Evolutionary conservation across 345 rosid genomes (phyloP).

Genomic region (Melaleuca quinquenervia): DNA sequence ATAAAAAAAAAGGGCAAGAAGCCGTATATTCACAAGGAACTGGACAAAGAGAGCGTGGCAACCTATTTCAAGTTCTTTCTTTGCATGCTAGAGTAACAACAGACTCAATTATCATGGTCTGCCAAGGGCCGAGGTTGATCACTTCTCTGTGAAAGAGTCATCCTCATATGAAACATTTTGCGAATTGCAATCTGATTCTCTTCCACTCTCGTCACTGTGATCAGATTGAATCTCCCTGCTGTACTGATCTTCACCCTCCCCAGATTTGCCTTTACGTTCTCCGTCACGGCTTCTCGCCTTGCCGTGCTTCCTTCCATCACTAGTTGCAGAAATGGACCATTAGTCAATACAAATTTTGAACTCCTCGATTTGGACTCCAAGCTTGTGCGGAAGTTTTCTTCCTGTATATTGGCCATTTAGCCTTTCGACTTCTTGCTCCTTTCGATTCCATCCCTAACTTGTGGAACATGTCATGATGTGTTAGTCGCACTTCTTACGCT

Average conservation of each 20-base stretch:
- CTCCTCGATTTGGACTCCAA: constrained; percentile 83
- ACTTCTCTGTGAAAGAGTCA: constrained; percentile 24
- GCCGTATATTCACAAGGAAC: neutral
- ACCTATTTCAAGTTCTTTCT: constrained; percentile 65
- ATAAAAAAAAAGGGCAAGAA: neutral
- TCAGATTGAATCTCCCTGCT: constrained; percentile 30
- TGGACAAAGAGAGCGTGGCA: neutral
- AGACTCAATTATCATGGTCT: constrained; percentile 37
- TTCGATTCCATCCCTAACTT: constrained; percentile 34
- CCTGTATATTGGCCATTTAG: constrained; percentile 59
- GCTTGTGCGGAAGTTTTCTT: constrained; percentile 77
- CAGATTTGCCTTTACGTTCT: constrained; percentile 43
- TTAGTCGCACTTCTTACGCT: constrained; percentile 27
- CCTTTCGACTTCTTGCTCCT: constrained; percentile 67
- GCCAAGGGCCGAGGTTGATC: constrained; percentile 21
- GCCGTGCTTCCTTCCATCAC: constrained; percentile 42
- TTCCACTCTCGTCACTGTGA: constrained; percentile 25
- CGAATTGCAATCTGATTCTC: constrained; percentile 20
- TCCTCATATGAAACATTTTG: constrained; percentile 41
- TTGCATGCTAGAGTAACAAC: constrained; percentile 38
- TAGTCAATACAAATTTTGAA: constrained; percentile 67
- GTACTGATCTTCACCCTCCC: constrained; percentile 21
- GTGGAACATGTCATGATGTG: constrained; percentile 29
- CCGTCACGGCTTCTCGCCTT: constrained; percentile 33
- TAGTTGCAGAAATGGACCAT: constrained; percentile 37